phyloP scores from a whole-genome alignment of 768 basidiomycete genomes.

The Kwoniella dejecticola region DNA sequence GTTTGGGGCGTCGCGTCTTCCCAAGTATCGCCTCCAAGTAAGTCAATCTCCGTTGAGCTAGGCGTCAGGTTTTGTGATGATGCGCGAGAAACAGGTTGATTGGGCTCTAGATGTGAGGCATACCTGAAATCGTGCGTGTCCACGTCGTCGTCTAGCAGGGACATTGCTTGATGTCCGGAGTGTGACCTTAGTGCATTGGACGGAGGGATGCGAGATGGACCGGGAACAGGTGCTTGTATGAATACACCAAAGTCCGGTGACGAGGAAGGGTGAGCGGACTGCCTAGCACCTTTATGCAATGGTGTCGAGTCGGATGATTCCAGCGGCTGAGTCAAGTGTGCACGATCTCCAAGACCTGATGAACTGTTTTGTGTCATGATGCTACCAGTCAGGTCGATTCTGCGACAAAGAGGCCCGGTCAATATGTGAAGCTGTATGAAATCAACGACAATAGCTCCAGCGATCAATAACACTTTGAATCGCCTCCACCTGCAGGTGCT shows the following conservation, averaged over 20 bases:
- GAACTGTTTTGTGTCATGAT: no score
- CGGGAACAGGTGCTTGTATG: conserved; percentile 16
- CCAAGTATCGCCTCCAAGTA: conserved; percentile 27
- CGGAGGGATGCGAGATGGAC: no score
- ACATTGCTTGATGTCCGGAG: not conserved
- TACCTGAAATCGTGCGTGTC: conserved; percentile 36
- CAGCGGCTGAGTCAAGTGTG: not conserved
- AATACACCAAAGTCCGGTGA: conserved; percentile 41
- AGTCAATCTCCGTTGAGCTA: conserved; percentile 6
- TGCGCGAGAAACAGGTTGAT: not conserved
- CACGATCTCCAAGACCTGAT: no score
- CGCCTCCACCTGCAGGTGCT: no score
- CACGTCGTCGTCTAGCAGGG: conserved; percentile 27
- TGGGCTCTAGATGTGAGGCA: not conserved
- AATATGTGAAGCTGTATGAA: no score
- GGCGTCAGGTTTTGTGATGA: not conserved
- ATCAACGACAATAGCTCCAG: no score
- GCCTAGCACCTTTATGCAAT: not conserved
- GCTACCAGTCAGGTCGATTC: no score
- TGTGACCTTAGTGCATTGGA: no score
- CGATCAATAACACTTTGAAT: no score
- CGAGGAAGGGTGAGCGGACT: conserved; percentile 9
- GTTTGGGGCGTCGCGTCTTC: conserved; percentile 11
- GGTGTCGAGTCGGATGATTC: not conserved
- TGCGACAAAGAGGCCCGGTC: no score